Conservation (phyloP, 805 yeast species). For the Torulaspora gathmanii region DNA sequence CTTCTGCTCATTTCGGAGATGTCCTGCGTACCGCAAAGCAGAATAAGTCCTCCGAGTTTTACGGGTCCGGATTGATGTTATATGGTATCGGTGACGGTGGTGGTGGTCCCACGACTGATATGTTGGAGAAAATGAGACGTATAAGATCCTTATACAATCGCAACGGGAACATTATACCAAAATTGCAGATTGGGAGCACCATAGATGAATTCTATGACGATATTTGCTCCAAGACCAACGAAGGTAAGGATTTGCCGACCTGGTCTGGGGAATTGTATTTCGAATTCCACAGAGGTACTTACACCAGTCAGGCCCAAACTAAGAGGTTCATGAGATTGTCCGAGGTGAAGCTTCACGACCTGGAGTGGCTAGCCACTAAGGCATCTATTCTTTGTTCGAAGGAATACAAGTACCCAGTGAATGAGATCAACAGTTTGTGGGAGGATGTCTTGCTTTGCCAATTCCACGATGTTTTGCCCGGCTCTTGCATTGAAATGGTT, state of each 20-base stretch:
- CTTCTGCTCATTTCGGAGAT: constrained; percentile 89
- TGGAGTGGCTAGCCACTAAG: constrained; percentile 77
- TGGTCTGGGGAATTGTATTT: constrained; percentile 94
- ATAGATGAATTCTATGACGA: constrained; percentile 77
- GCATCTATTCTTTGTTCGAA: constrained; percentile 50
- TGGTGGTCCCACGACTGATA: constrained; percentile 93
- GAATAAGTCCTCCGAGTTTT: constrained; percentile 78
- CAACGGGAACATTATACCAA: constrained; percentile 68
- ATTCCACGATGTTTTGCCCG: constrained; percentile 97
- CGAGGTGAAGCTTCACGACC: constrained; percentile 75
- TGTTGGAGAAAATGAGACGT: constrained; percentile 88
- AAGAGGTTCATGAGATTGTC: constrained; percentile 73
- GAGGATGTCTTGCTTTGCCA: constrained; percentile 85
- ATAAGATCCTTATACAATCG: constrained; percentile 83
- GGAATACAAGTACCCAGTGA: constrained; percentile 65
- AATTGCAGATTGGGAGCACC: constrained; percentile 64
- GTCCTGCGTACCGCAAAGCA: constrained; percentile 73
- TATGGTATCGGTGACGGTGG: constrained; percentile 98
- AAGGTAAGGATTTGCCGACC: constrained; percentile 66
- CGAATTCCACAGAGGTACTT: constrained; percentile 96
- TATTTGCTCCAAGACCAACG: constrained; percentile 54
- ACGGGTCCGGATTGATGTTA: constrained; percentile 72
- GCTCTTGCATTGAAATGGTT: constrained; percentile 91
- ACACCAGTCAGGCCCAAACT: constrained; percentile 86
- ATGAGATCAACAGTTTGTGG: constrained; percentile 71